phyloP scores from a whole-genome alignment of 768 basidiomycete genomes.

The Agrocybe praecox region DNA sequence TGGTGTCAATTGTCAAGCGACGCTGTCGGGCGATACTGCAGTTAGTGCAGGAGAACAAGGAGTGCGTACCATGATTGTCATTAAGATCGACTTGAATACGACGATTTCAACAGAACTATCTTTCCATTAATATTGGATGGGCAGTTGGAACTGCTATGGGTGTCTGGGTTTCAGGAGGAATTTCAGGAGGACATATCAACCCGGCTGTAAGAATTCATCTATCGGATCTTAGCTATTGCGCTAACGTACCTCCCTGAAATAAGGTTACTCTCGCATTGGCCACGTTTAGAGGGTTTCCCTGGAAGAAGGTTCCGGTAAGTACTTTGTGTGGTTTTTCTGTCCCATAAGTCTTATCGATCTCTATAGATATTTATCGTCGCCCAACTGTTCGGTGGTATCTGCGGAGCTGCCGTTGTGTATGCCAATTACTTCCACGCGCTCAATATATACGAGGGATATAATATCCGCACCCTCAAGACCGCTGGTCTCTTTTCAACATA shows the following conservation, averaged over 20 bases:
- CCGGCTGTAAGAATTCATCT: slow-evolving; percentile 51
- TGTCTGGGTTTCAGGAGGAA: slow-evolving; percentile 65
- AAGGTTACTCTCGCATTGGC: slow-evolving; percentile 74
- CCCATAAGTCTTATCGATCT: not conserved
- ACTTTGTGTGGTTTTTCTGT: not conserved
- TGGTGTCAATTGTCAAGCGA: slow-evolving; percentile 59
- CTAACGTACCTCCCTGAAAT: not conserved
- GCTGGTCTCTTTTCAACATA: slow-evolving; percentile 64
- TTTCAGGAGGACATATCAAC: slow-evolving; percentile 79
- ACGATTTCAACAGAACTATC: slow-evolving; percentile 35
- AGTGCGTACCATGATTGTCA: slow-evolving; percentile 39
- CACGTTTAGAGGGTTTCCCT: slow-evolving; percentile 72
- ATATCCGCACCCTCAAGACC: slow-evolving; percentile 59
- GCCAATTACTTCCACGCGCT: slow-evolving; percentile 72
- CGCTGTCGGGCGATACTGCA: slow-evolving; percentile 44
- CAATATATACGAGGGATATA: slow-evolving; percentile 58
- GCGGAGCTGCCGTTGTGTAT: slow-evolving; percentile 60
- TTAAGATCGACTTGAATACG: not conserved
- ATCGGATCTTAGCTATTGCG: not conserved
- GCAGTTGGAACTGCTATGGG: slow-evolving; percentile 63
- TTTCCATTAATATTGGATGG: slow-evolving; percentile 59
- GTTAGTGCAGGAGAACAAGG: slow-evolving; percentile 56
- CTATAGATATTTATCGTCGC: slow-evolving; percentile 35
- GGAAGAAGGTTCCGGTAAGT: slow-evolving; percentile 71
- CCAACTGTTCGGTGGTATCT: slow-evolving; percentile 62